Evolutionary conservation across 805 yeast species (phyloP).

Genomic region (Tetrapisispora pingtungensis): DNA sequence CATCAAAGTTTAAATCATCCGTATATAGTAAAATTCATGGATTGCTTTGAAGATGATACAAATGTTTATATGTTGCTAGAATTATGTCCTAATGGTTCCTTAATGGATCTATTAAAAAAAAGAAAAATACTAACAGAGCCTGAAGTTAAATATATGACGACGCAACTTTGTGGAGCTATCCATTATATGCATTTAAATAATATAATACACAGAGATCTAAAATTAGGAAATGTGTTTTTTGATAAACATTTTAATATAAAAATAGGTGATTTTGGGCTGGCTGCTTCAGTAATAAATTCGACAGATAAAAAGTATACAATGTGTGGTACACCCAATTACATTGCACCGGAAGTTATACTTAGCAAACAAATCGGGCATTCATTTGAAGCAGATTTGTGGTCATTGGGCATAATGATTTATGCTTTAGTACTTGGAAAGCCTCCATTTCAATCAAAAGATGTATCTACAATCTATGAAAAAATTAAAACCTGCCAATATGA

Average conservation of each 20-base stretch:
- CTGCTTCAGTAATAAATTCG: slow-evolving; percentile 74
- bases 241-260: slow-evolving; percentile 91
- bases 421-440: slow-evolving; percentile 92
- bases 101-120: slow-evolving; percentile 82
- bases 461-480: slow-evolving; percentile 82
- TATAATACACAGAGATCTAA: slow-evolving; percentile 92
- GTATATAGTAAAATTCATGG: slow-evolving; percentile 84
- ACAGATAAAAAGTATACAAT: slow-evolving; percentile 80
- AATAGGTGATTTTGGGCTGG: slow-evolving; percentile 96
- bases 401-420: slow-evolving; percentile 91
- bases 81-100: slow-evolving; percentile 88
- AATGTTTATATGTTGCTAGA: slow-evolving; percentile 91
- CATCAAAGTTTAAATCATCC: slow-evolving; percentile 85
- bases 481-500: slow-evolving; percentile 71
- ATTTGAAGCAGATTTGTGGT: slow-evolving; percentile 95
- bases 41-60: slow-evolving; percentile 93
- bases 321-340: slow-evolving; percentile 98
- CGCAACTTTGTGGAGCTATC: slow-evolving; percentile 90
- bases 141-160: slow-evolving; percentile 81
- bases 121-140: slow-evolving; percentile 84
- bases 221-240: slow-evolving; percentile 89
- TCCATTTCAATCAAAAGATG: slow-evolving; percentile 95
- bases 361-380: slow-evolving; percentile 85
- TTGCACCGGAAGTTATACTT: slow-evolving; percentile 93
- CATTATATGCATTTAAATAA: slow-evolving; percentile 84